Evolutionary conservation across 352 stramenopile species (phyloP).

Genomic region (Phytophthora boehmeriae): DNA sequence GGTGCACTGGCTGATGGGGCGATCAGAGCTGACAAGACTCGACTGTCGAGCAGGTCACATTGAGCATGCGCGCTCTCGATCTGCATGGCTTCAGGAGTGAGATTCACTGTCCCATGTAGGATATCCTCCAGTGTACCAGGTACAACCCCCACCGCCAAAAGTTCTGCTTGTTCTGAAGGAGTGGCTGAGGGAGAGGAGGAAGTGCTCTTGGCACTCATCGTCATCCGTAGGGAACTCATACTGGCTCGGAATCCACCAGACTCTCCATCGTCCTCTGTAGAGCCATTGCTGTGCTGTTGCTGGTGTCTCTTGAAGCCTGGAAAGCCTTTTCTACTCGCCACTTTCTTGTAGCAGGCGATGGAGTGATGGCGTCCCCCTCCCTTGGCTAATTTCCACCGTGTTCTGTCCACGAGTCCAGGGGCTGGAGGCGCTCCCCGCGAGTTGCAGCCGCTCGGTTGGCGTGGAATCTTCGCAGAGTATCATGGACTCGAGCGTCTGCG

Average conservation of each 20-base stretch:
- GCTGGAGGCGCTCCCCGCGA: slow-evolving; percentile 1
- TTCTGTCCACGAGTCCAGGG: slow-evolving; percentile 32
- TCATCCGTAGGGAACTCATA: slow-evolving; percentile 16
- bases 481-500: slow-evolving; percentile 33
- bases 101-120: slow-evolving; percentile 58
- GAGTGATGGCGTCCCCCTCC: slow-evolving; percentile 41
- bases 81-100: slow-evolving; percentile 65
- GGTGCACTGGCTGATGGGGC: slow-evolving; percentile 47
- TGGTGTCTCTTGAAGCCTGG: slow-evolving; percentile 13
- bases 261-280: neutral
- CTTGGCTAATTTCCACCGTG: slow-evolving; percentile 50
- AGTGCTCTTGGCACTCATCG: slow-evolving; percentile 9
- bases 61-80: slow-evolving; percentile 55
- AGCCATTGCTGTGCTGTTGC: slow-evolving; percentile 11
- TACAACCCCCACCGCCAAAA: slow-evolving; percentile 51
- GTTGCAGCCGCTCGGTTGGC: slow-evolving; percentile 37
- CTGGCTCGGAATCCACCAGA: slow-evolving; percentile 1
- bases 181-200: slow-evolving; percentile 7
- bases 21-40: slow-evolving; percentile 56
- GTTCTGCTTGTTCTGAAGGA: slow-evolving; percentile 32
- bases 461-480: slow-evolving; percentile 47
- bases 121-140: slow-evolving; percentile 49
- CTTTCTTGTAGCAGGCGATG: slow-evolving; percentile 49
- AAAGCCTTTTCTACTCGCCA: slow-evolving; percentile 18
- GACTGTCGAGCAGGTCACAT: slow-evolving; percentile 56